Evolutionary conservation across 805 yeast genomes (phyloP).

Genomic region (Myxozyma melibiosi): DNA sequence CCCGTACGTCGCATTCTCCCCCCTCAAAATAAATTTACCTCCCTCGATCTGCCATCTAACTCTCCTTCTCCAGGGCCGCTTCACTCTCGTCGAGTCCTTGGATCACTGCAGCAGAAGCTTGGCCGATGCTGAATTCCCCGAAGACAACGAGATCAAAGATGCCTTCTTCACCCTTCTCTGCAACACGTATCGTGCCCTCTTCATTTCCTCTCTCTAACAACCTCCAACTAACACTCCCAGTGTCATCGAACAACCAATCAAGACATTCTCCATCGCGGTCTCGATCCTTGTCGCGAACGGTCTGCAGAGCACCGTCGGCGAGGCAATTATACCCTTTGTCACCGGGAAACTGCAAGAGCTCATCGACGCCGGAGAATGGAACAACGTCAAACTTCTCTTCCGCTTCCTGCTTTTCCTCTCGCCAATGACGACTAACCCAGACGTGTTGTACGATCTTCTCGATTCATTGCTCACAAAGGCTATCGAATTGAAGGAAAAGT

Average conservation of each 20-base stretch:
- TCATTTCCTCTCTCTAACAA: neutral
- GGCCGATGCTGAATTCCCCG: constrained; percentile 3
- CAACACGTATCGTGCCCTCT: constrained; percentile 15
- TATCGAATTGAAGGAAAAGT: constrained; percentile 52
- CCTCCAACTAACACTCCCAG: constrained; percentile 3
- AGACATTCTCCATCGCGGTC: constrained; percentile 69
- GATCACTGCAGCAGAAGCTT: constrained; percentile 10
- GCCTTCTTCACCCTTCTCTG: constrained; percentile 4
- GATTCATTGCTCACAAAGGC: constrained; percentile 58
- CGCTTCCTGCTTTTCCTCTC: constrained; percentile 69
- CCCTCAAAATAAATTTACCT: neutral
- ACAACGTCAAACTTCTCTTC: constrained; percentile 66
- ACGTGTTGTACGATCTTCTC: constrained; percentile 51
- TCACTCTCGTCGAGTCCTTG: constrained; percentile 8
- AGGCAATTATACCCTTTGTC: constrained; percentile 66
- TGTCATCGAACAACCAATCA: constrained; percentile 84
- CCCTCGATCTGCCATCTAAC: neutral
- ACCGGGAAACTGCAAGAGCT: constrained; percentile 64
- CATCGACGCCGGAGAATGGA: constrained; percentile 56
- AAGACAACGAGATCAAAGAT: constrained; percentile 11
- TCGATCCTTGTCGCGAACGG: constrained; percentile 68
- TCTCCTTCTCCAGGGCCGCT: constrained; percentile 10
- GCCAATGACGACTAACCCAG: constrained; percentile 57
- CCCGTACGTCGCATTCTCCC: constrained; percentile 18
- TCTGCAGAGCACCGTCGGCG: constrained; percentile 65